These are phyloP conservation scores for Tolypocladium cylindrosporum DNA, from an alignment of 2,329 filamentous ascomycete genomes.

Conservation along the genomic window DNA sequence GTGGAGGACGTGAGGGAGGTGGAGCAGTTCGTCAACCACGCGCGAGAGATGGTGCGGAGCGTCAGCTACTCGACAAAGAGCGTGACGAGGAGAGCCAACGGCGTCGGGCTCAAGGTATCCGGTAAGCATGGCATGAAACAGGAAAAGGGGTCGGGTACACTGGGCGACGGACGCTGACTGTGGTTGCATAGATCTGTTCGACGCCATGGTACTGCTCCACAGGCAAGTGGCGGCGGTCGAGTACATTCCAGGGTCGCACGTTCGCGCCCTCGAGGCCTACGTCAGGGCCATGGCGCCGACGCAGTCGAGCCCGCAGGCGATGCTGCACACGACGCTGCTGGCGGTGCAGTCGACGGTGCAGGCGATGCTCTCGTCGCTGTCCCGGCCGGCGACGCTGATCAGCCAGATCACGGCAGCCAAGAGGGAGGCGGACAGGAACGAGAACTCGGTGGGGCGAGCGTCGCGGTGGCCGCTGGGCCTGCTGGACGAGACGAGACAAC, in stretches of 20 bases:
- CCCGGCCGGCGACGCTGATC: conserved; percentile 70
- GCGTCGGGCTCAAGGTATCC: conserved; percentile 52
- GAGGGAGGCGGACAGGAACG: conserved; percentile 68
- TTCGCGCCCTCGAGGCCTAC: conserved; percentile 63
- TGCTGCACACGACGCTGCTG: conserved; percentile 66
- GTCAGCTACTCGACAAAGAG: conserved; percentile 77
- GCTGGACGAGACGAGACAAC: conserved; percentile 78
- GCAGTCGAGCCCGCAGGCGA: conserved; percentile 62
- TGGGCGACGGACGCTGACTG: background rate
- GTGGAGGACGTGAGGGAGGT: conserved; percentile 78
- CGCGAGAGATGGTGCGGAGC: conserved; percentile 77
- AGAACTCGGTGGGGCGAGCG: conserved; percentile 61
- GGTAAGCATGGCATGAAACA: conserved; percentile 32
- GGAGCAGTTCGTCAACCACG: conserved; percentile 85
- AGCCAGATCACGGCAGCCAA: conserved; percentile 63
- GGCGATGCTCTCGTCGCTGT: conserved; percentile 69
- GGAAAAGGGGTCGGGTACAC: background rate
- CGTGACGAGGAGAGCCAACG: conserved; percentile 70
- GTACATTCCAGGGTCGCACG: conserved; percentile 60
- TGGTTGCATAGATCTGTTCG: conserved; percentile 50
- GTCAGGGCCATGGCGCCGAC: conserved; percentile 53
- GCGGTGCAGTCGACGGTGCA: conserved; percentile 77
- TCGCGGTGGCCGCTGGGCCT: conserved; percentile 73
- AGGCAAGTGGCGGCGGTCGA: conserved; percentile 43
- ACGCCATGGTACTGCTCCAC: conserved; percentile 49